These are phyloP conservation scores for Filobasidium wieringae DNA, from an alignment of 768 basidiomycete species.

Conservation along the genomic window DNA sequence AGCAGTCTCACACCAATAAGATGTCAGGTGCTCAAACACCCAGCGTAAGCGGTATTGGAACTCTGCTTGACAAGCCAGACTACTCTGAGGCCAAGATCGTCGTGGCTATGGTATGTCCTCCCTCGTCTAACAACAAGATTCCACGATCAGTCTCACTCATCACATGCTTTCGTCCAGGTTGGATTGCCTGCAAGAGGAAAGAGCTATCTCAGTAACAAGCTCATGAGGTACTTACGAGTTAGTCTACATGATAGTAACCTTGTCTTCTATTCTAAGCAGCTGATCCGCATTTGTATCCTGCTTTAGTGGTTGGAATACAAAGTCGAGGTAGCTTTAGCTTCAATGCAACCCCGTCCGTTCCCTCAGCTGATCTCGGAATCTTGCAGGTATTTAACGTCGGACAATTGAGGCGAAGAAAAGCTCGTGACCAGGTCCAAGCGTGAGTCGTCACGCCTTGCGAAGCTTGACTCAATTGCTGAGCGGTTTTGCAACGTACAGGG, in stretches of 20 bases:
- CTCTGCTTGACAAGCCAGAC: slow-evolving; percentile 80
- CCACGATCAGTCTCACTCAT: neutral
- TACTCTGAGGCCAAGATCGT: slow-evolving; percentile 99
- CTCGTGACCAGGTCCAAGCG: slow-evolving; percentile 39
- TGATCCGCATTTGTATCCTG: slow-evolving; percentile 1
- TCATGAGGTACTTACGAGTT: slow-evolving; percentile 89
- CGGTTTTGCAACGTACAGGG: slow-evolving; percentile 42
- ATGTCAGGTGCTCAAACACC: slow-evolving; percentile 27
- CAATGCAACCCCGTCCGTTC: neutral
- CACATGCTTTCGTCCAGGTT: slow-evolving; percentile 47
- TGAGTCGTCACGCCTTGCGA: neutral
- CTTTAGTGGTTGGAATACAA: slow-evolving; percentile 93
- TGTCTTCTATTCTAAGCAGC: neutral
- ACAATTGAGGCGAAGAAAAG: slow-evolving; percentile 76
- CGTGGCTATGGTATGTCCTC: slow-evolving; percentile 67
- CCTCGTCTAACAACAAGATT: neutral
- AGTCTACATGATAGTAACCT: slow-evolving; percentile 18
- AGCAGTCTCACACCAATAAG: slow-evolving; percentile 19
- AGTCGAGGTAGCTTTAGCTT: slow-evolving; percentile 54
- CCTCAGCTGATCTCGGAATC: neutral
- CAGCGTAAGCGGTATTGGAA: slow-evolving; percentile 36
- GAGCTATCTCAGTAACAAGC: slow-evolving; percentile 94
- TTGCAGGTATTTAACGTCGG: slow-evolving; percentile 92
- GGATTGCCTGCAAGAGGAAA: slow-evolving; percentile 96
- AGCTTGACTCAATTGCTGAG: too few relatives aligned